Conservation (phyloP, 2,329 filamentous ascomycete species). For the Colletotrichum lupini region DNA sequence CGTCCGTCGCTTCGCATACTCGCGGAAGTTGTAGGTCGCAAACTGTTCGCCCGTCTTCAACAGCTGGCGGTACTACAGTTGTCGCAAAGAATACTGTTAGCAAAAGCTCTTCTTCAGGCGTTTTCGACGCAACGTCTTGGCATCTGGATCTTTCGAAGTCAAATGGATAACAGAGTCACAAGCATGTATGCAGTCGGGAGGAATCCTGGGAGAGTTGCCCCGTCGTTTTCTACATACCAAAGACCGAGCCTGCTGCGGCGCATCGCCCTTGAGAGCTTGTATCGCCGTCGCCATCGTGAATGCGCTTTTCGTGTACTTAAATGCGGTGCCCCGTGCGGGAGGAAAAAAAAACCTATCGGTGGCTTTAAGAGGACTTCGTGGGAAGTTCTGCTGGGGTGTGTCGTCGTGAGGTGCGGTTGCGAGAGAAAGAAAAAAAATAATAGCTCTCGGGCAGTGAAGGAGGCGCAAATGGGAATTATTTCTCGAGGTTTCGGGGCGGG, state of each 20-base stretch:
- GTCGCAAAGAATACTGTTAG: background rate
- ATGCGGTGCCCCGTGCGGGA: too few relatives aligned
- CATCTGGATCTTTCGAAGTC: background rate
- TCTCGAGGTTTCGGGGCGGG: slow-evolving; percentile 12
- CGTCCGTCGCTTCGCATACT: slow-evolving; percentile 93
- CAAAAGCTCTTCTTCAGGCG: background rate
- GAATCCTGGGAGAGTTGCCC: background rate
- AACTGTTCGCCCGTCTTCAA: slow-evolving; percentile 89
- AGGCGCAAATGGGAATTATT: slow-evolving; percentile 24
- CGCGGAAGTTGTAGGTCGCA: slow-evolving; percentile 95
- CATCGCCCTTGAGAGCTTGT: slow-evolving; percentile 59
- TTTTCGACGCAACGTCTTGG: background rate
- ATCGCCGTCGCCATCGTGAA: slow-evolving; percentile 37
- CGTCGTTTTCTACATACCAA: slow-evolving; percentile 54
- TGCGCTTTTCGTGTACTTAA: background rate
- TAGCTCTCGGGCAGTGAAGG: background rate
- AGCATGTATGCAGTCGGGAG: background rate
- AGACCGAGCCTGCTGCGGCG: slow-evolving; percentile 68
- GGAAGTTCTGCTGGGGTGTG: background rate
- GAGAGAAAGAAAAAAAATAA: background rate
- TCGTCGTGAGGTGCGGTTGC: background rate
- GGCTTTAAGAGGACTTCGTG: background rate
- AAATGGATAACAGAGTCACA: background rate
- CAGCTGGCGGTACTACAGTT: slow-evolving; percentile 85
- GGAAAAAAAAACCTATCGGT: background rate